Base-by-base conservation (phyloP, 2,329 filamentous ascomycete species). In the Seiridium cupressi region DNA sequence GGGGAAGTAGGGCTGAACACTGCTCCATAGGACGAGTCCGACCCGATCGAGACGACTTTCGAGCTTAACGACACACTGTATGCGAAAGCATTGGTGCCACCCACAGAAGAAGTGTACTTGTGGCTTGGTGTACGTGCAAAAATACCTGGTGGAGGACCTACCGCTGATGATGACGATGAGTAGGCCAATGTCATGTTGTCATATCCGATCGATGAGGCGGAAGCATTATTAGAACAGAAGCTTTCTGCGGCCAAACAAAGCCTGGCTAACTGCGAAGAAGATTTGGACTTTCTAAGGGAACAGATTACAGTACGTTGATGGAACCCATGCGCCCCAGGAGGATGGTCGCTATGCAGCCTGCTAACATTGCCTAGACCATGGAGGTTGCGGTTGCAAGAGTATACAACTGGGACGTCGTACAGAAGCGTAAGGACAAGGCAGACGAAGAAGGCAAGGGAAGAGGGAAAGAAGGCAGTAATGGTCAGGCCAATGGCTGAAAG, bases 341-440 rank as follows among this genome's bases (percentile, higher is more conserved):
- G 5, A 18, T 7, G 35, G 26, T 26, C 7, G 11, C 34, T 8
- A 38, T 26, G 11, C 7, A n/a, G 34, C n/a, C 13, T 57, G 58
- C 60, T 60, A 53, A 60, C 53, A 8, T 34, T 13, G 18, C 54
- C 35, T 5, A 96, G 92, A 97, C 93, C 0, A 89, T 99, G 81
- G 95, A 99, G 76, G 95, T 99, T 40, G 95, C 95, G 3, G 93
- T 94, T 46, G 95, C 95, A 31, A 85, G 95, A 65, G 93, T 99
- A n/a, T 98, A 99, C 77, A 99, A 99, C 76, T 98, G 95, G 94
- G 95, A 99, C 71, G 93, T 99, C 4, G 92, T 94, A 48, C 91
- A 97, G 80, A 92, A 96, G 77, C 84, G 95, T 68, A 97, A 97
- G 81, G 93, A 97, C 62, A 95, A 93, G 75, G 81, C 78, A 3